Base-by-base conservation (phyloP, 768 basidiomycete genomes). In the Termitomyces sp. region DNA sequence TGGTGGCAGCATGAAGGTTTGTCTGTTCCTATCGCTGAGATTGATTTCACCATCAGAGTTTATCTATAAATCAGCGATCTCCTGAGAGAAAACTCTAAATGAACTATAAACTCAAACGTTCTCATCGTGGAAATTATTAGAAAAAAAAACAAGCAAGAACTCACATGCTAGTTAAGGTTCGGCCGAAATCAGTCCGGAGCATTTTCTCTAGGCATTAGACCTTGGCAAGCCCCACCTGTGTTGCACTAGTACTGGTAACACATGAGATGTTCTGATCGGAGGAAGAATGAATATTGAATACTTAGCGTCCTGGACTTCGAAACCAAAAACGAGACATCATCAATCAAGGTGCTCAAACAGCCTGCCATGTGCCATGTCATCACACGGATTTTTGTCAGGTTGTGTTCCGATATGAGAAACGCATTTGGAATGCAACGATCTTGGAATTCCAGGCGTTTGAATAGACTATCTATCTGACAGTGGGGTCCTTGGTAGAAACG, bases 31-130 rank as follows among this genome's bases (percentile, higher is more conserved):
- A 57, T 55, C 52, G 54, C 47, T 22, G 41, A 65, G 68, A 70
- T 69, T 68, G 70, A 71, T 68, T 47, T 46, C 24, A 8, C 54
- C 57, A 56, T 69, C 71, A 66, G 68, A 72, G 69, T 67, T 62
- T 69, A 76, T 74, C 74, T 72, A 22, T 9, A 73, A 75, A 76
- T 76, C 69, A 62, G 56, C 58, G 66, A 71, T 71, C 68, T 68
- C 65, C 62, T 64, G 67, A 63, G 38, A 54, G n/a, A 32, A 69
- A 67, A 69, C 62, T 70, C 66, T 71, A 70, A 67, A 64, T 70
- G 66, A 72, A 72, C 68, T 64, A 58, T 68, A 70, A 70, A 67
- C 59, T 28, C 41, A 54, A 54, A 64, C 61, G 62, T 59, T 63
- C 22, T 28, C 46, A 54, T 16, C 13, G 35, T n/a, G 40, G 9